Conservation (phyloP, 2,329 filamentous ascomycete species). For the Penicillium brasilianum region DNA sequence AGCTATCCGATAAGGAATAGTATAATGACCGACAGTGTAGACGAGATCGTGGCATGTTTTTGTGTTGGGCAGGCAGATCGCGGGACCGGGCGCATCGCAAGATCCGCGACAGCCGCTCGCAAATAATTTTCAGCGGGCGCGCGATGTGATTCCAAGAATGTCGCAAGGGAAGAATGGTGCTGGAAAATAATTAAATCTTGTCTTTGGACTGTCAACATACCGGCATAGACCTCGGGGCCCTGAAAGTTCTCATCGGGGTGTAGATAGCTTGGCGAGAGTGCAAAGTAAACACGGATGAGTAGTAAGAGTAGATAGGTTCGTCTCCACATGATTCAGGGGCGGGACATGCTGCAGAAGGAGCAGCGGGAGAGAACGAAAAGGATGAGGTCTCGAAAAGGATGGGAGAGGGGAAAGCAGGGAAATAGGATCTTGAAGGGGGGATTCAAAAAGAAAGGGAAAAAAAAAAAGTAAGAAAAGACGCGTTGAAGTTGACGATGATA, state of each 20-base stretch:
- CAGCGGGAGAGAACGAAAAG: slow-evolving; percentile 1
- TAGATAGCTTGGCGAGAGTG: slow-evolving; percentile 91
- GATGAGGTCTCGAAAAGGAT: background rate
- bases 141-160: background rate
- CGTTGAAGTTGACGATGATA: slow-evolving; percentile 32
- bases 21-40: background rate
- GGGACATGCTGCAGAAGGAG: slow-evolving; percentile 24
- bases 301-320: slow-evolving; percentile 84
- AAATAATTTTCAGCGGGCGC: background rate
- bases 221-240: slow-evolving; percentile 94
- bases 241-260: slow-evolving; percentile 99
- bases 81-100: slow-evolving; percentile 8
- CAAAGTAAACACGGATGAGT: slow-evolving; percentile 89
- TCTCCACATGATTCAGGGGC: slow-evolving; percentile 74
- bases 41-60: background rate
- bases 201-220: slow-evolving; percentile 58
- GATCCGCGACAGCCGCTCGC: slow-evolving; percentile 2
- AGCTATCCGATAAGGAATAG: slow-evolving; percentile 2
- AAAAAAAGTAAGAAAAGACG: slow-evolving; percentile 21
- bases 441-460: slow-evolving; percentile 1
- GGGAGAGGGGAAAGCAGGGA: background rate
- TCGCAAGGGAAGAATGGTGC: background rate
- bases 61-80: slow-evolving; percentile 9
- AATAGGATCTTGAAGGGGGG: background rate
- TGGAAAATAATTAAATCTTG: background rate